phyloP scores from a whole-genome alignment of 2,329 filamentous ascomycete species.

The Colletotrichum chlorophyti region DNA sequence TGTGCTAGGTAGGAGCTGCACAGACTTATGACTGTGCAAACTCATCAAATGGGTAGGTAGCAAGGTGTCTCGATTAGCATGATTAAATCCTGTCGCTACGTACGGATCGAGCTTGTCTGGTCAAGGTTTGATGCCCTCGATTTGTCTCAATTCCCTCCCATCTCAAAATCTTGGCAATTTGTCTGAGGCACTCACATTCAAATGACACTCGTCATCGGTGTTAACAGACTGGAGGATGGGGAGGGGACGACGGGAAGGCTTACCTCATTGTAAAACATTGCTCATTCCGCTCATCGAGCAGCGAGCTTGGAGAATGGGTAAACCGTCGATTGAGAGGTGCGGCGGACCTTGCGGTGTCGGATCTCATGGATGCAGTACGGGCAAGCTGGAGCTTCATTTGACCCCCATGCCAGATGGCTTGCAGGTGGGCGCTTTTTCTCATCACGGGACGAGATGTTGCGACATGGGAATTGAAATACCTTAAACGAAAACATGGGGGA shows the following conservation, averaged over 20 bases:
- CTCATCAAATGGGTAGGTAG: neutral
- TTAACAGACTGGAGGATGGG: neutral
- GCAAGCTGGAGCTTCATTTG: neutral
- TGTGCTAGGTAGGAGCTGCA: neutral
- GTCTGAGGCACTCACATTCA: neutral
- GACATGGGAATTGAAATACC: constrained; percentile 15
- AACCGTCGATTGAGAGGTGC: too few species aligned
- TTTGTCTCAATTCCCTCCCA: neutral
- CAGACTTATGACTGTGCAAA: too few species aligned
- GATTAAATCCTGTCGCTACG: neutral
- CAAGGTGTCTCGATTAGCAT: neutral
- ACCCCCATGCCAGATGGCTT: constrained; percentile 12
- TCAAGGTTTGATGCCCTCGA: constrained; percentile 7
- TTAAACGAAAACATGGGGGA: constrained; percentile 16
- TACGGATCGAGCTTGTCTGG: too few species aligned
- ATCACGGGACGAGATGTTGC: constrained; percentile 22
- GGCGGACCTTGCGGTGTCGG: too few species aligned
- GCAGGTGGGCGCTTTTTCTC: neutral
- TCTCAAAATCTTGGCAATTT: constrained; percentile 6
- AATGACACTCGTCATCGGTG: neutral
- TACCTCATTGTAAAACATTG: constrained; percentile 2
- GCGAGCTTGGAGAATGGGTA: too few species aligned
- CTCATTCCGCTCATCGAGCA: too few species aligned
- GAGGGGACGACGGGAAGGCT: neutral
- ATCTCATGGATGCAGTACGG: neutral